Evolutionary conservation across 805 yeast genomes (phyloP).

Genomic region (Candida rishiriensis): DNA sequence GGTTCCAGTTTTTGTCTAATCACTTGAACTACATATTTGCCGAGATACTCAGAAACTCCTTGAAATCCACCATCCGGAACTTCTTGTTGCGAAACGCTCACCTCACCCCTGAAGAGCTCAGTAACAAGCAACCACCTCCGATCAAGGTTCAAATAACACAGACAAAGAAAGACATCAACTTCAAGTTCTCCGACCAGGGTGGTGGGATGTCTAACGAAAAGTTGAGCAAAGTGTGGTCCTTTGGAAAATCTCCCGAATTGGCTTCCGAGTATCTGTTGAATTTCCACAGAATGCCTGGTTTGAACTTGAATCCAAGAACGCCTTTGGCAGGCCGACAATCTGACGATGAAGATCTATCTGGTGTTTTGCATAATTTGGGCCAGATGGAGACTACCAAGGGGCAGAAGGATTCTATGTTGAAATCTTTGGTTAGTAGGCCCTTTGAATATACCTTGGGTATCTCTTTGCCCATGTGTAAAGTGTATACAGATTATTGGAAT

Average conservation of each 20-base stretch:
- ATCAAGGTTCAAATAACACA: conserved; percentile 72
- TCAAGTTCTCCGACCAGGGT: conserved; percentile 84
- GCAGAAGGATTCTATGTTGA: conserved; percentile 45
- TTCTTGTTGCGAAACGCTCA: conserved; percentile 27
- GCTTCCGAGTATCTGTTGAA: conserved; percentile 58
- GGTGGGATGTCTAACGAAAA: conserved; percentile 73
- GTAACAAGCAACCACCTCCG: conserved; percentile 49
- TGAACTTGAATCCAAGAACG: conserved; percentile 33
- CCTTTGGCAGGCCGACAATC: neutral
- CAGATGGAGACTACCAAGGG: conserved; percentile 25
- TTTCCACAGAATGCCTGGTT: conserved; percentile 67
- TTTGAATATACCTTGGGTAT: conserved; percentile 74
- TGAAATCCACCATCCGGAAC: conserved; percentile 69
- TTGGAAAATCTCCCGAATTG: conserved; percentile 63
- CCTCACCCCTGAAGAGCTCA: conserved; percentile 10
- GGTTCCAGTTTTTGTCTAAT: conserved; percentile 78
- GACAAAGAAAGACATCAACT: conserved; percentile 60
- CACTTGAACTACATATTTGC: conserved; percentile 85
- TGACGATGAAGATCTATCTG: conserved; percentile 12
- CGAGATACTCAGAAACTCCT: conserved; percentile 80
- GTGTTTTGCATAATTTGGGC: conserved; percentile 28
- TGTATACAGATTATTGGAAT: conserved; percentile 95
- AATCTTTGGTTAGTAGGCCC: conserved; percentile 65
- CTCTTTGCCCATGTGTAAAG: conserved; percentile 88
- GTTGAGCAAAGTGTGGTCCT: conserved; percentile 74